Evolutionary conservation across 2,329 filamentous ascomycete species (phyloP).

Genomic region (Neospermospora avenae): DNA sequence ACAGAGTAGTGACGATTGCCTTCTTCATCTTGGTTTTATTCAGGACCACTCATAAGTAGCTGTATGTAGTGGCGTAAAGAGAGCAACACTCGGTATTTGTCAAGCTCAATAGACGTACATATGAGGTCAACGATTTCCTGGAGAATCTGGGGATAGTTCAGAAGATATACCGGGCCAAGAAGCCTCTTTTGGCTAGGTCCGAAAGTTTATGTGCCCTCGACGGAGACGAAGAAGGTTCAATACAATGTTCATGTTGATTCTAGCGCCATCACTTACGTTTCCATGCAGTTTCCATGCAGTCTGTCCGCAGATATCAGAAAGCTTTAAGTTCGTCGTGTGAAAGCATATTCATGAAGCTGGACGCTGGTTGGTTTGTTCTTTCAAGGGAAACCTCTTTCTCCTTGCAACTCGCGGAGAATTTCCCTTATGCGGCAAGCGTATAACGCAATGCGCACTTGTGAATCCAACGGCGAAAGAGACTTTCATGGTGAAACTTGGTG

Average conservation of each 20-base stretch:
- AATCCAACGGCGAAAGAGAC: not conserved
- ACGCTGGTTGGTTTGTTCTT: not conserved
- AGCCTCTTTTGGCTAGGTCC: not conserved
- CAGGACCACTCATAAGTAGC: not conserved
- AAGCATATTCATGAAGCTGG: not conserved
- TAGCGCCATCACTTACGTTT: not conserved
- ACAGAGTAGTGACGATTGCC: not conserved
- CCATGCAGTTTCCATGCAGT: not conserved
- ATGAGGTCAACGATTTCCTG: not conserved
- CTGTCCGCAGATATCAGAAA: not conserved
- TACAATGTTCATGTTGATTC: not conserved
- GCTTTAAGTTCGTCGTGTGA: not conserved
- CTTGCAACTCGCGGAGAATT: not conserved
- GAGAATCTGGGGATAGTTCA: not conserved
- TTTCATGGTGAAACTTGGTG: not conserved
- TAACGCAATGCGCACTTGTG: not conserved
- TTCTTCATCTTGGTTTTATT: not conserved
- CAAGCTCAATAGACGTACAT: not conserved
- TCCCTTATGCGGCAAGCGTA: not conserved
- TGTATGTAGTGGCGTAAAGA: too few species aligned
- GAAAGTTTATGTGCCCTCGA: too few species aligned
- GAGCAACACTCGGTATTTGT: not conserved
- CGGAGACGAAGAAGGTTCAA: too few species aligned
- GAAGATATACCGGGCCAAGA: not conserved
- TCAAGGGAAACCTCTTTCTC: not conserved